Conservation (phyloP, 2,329 filamentous ascomycete species). For the Trichoderma sp. region DNA sequence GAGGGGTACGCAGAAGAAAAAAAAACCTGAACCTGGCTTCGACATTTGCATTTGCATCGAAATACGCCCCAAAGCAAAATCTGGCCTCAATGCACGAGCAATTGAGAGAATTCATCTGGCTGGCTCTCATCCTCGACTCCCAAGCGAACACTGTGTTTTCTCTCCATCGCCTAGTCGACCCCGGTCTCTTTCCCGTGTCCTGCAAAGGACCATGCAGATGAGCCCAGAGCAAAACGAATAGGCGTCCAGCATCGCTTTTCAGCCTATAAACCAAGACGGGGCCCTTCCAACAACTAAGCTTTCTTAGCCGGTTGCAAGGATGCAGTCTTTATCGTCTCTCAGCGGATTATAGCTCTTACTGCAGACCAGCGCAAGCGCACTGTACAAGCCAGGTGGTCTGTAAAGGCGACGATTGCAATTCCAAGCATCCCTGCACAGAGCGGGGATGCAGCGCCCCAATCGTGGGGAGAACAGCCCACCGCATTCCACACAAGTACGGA, state of each 20-base stretch:
- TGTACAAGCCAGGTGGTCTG: neutral
- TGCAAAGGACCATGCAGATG: neutral
- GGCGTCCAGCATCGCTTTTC: slow-evolving; percentile 1
- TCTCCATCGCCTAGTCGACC: neutral
- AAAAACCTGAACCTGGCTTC: neutral
- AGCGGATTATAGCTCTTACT: neutral
- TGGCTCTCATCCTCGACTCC: neutral
- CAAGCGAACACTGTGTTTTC: neutral
- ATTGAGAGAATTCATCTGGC: neutral
- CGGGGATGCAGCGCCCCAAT: neutral
- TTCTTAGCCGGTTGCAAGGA: neutral
- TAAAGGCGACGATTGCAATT: slow-evolving; percentile 17
- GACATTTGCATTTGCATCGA: neutral
- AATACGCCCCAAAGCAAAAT: neutral
- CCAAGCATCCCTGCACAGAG: neutral
- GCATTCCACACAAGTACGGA: neutral
- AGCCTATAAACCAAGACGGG: slow-evolving; percentile 4
- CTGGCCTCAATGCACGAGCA: neutral
- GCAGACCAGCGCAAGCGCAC: neutral
- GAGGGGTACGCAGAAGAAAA: neutral
- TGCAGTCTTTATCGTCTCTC: neutral
- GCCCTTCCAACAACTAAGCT: neutral
- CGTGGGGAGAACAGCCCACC: neutral
- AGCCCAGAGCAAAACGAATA: neutral
- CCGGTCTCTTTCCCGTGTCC: slow-evolving; percentile 1